Percentiles rank a stretch among this genome's conserved stretches.
phyloP scores from a whole-genome alignment of 2,329 filamentous ascomycete genomes.

The Penicillium decumbens region DNA sequence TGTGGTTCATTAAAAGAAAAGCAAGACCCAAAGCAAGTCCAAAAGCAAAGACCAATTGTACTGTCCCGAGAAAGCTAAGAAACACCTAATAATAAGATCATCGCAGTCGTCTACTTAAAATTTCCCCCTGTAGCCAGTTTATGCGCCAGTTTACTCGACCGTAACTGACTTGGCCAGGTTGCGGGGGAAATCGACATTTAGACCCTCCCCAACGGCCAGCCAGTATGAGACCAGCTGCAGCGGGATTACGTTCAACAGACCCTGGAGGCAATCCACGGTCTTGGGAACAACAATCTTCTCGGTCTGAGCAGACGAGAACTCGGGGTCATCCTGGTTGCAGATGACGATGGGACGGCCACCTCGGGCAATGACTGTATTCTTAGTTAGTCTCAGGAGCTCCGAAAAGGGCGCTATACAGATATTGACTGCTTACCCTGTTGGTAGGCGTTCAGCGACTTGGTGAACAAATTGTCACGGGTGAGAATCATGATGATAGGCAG shows the following conservation, averaged over 20 bases:
- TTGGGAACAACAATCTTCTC: slow-evolving; percentile 97
- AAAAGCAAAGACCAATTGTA: slow-evolving; percentile 9
- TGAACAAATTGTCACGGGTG: slow-evolving; percentile 91
- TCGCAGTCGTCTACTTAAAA: slow-evolving; percentile 23
- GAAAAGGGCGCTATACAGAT: slow-evolving; percentile 6
- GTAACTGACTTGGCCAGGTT: slow-evolving; percentile 99
- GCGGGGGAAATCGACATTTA: slow-evolving; percentile 97
- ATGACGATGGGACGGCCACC: slow-evolving; percentile 96
- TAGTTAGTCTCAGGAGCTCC: slow-evolving; percentile 20
- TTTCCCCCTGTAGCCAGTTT: neutral
- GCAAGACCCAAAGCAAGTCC: neutral
- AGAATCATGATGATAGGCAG: slow-evolving; percentile 99
- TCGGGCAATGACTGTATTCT: slow-evolving; percentile 75
- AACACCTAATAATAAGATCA: slow-evolving; percentile 26
- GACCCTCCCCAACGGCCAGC: slow-evolving; percentile 90
- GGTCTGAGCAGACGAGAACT: slow-evolving; percentile 82
- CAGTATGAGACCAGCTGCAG: slow-evolving; percentile 98
- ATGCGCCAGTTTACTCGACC: slow-evolving; percentile 67
- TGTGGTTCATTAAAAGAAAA: neutral
- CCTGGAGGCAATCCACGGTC: slow-evolving; percentile 93
- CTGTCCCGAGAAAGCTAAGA: slow-evolving; percentile 17
- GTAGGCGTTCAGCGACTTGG: slow-evolving; percentile 98
- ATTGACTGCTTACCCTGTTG: slow-evolving; percentile 69
- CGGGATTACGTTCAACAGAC: slow-evolving; percentile 94
- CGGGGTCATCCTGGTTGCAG: slow-evolving; percentile 83